phyloP scores from a whole-genome alignment of 1,139 yeast species.

The Nakaseomyces nivariensis region DNA sequence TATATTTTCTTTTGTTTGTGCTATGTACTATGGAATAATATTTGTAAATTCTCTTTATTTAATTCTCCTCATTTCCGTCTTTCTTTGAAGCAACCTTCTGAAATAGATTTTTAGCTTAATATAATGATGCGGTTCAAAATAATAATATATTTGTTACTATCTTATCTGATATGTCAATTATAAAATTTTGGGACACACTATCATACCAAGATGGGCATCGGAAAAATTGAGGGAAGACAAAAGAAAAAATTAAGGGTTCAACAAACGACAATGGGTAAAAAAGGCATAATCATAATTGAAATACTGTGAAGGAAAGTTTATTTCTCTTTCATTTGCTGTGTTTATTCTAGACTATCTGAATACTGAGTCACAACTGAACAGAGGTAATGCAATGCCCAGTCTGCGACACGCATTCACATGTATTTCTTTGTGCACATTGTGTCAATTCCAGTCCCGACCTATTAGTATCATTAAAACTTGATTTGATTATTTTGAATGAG shows the following conservation, averaged over 20 bases:
- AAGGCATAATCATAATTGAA: no score
- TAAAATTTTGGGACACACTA: neutral
- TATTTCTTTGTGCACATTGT: conserved; percentile 23
- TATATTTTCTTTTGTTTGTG: neutral
- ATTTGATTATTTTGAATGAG: conserved; percentile 12
- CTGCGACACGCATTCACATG: conserved; percentile 15
- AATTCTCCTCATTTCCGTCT: no score
- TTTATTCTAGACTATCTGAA: no score
- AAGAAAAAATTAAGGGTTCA: neutral
- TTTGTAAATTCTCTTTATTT: neutral
- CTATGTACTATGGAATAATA: neutral
- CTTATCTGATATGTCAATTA: no score
- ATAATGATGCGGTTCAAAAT: no score
- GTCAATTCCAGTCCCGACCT: conserved; percentile 22
- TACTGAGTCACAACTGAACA: no score
- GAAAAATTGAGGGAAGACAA: neutral
- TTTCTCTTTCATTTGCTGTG: no score
- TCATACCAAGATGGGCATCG: neutral
- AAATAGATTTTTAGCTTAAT: no score
- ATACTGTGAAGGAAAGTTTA: no score
- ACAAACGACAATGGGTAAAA: neutral
- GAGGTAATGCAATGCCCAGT: conserved; percentile 15
- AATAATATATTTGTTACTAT: no score
- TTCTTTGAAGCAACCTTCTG: no score
- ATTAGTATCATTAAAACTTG: conserved; percentile 13